Percentiles rank a stretch among this genome's conserved stretches.
These are phyloP conservation scores for Pugionium cornutum DNA, from an alignment of 345 rosid genomes.

Conservation along the genomic window DNA sequence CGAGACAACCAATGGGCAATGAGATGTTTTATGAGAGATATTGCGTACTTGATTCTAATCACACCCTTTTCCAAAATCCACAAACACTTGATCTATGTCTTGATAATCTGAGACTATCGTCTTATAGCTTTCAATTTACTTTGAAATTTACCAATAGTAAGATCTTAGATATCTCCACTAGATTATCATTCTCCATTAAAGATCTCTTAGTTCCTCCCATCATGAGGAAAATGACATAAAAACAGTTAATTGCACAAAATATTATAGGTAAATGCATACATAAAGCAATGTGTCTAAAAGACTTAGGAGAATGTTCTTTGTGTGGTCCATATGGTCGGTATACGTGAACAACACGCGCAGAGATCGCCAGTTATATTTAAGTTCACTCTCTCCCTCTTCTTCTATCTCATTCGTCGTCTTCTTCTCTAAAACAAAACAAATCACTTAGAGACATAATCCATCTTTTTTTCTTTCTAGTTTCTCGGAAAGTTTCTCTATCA, in stretches of 20 bases:
- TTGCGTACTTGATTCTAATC: constrained; percentile 16
- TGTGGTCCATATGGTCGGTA: constrained; percentile 20
- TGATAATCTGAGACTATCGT: not conserved
- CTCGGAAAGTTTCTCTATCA: not conserved
- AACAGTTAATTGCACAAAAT: constrained; percentile 10
- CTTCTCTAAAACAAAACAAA: constrained; percentile 1
- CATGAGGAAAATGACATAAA: constrained; percentile 25
- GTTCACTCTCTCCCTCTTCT: not conserved
- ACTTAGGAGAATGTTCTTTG: not conserved
- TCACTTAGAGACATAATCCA: constrained; percentile 9
- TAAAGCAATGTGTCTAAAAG: not conserved
- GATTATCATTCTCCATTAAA: not conserved
- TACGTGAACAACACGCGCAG: constrained; percentile 41
- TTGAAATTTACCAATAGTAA: not conserved
- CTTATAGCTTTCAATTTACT: not conserved
- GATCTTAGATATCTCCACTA: not conserved
- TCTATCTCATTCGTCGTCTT: constrained; percentile 32
- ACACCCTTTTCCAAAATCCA: constrained; percentile 18
- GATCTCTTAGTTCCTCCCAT: not conserved
- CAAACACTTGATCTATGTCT: constrained; percentile 9
- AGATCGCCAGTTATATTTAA: constrained; percentile 22
- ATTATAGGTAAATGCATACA: constrained; percentile 28
- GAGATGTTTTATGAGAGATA: constrained; percentile 2
- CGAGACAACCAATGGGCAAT: constrained; percentile 32
- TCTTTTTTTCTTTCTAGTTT: constrained; percentile 36